Evolutionary conservation across 78 protist genomes (phyloP).

Genomic region (Trichosphaerium sp.): DNA sequence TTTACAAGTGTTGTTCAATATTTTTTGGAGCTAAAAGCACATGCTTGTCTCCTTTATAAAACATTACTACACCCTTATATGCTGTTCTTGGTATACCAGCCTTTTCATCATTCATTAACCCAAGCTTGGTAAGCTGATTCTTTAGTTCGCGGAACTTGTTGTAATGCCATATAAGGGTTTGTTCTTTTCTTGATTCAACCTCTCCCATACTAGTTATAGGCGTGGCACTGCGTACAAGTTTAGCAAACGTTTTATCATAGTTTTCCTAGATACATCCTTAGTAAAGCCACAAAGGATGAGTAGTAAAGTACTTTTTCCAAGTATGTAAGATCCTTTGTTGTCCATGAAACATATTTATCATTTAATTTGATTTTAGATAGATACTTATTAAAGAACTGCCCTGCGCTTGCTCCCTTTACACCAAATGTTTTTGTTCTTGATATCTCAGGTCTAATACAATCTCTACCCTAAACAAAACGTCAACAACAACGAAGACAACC

Average conservation of each 20-base stretch:
- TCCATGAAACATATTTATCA: neutral
- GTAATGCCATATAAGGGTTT: neutral
- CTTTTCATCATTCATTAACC: slow-evolving; percentile 56
- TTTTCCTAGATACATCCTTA: slow-evolving; percentile 9
- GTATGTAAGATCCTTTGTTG: neutral
- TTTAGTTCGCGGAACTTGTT: neutral
- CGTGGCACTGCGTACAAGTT: neutral
- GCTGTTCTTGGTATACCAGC: slow-evolving; percentile 68
- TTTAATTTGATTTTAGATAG: slow-evolving; percentile 31
- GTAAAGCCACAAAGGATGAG: neutral
- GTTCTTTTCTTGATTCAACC: slow-evolving; percentile 4
- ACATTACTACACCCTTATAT: slow-evolving; percentile 53
- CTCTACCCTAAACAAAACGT: slow-evolving; percentile 8
- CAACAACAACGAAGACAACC: neutral
- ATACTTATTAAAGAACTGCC: slow-evolving; percentile 26
- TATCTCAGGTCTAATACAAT: slow-evolving; percentile 71
- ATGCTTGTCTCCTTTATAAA: no score
- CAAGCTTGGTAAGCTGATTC: neutral
- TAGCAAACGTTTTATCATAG: slow-evolving; percentile 10
- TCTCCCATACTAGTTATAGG: slow-evolving; percentile 5
- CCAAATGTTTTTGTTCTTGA: slow-evolving; percentile 67
- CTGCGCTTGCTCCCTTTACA: slow-evolving; percentile 39
- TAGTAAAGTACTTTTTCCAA: neutral
- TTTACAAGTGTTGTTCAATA: no score
- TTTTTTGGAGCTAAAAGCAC: no score